Evolutionary conservation across 2,329 filamentous ascomycete genomes (phyloP), one percentile per base, ranked within the genome.

Genomic region (Cladosporium sphaerospermum): DNA sequence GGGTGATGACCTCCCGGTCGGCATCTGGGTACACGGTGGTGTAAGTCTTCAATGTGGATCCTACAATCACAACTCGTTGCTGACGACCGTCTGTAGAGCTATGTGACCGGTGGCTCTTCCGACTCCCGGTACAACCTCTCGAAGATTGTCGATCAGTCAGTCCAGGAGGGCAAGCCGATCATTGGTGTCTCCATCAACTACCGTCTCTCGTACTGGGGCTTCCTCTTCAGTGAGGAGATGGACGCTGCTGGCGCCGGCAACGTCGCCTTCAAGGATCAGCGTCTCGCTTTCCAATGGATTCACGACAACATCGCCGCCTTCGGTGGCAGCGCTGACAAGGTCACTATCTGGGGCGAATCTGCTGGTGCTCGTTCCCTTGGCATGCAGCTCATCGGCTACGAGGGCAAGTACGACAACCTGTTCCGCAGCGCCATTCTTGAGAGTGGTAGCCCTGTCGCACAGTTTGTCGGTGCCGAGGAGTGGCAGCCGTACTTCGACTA

Each of bases 321-420:
- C 64, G 88, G 88, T 10, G 88, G 88, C 14, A 86, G 90, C 64
- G 84, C 86, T 0, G 73, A 76, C 14, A 87, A 86, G 66, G 86
- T 91, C 8, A 91, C 86, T 0, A 84, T 91, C 54, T 89, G 84
- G 83, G 88, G 88, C 23, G 83, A 90, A 65, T 84, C 79, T 2
- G 66, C 69, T 9, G 72, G 72, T 16, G 59, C 80, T 7, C 83
- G 86, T 66, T 83, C 81, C 36, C 33, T 51, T 8, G 48, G 48
- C 3, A 51, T 51, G 48, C 48, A 51, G 48, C 48, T 51, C 14
- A 69, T 64, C 8, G 71, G 71, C 3, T 73, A 69, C 59, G 62
- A 66, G 19, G 72, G 72, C 28, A 32, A 51, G n/a, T 19, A 51
- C 9, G 72, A 75, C 50, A 61, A 66, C 31, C 64, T 75, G 11